Base-by-base conservation (phyloP, 2,329 filamentous ascomycete genomes). In the Ceratocystis cubensis region DNA sequence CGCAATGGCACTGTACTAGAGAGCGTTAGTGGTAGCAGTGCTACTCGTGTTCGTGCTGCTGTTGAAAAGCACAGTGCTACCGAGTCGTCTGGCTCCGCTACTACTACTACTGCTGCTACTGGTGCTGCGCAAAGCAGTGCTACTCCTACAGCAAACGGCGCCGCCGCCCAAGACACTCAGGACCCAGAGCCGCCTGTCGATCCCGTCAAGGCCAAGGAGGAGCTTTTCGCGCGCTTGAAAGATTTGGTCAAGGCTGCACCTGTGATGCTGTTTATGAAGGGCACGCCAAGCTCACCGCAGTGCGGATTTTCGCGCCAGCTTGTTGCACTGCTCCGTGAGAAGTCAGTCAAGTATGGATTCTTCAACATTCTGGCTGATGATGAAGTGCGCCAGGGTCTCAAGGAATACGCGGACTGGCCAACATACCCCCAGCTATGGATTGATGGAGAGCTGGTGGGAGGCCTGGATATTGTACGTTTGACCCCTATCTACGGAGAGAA, bases 341-440 rank as follows among this genome's bases (percentile, higher is more conserved):
- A 91, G 74, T 88, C 88, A 63, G 88, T 99, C 69, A 91, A 96
- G 75, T 99, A 97, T 75, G 94, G 94, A 22, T 99, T 99, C 81
- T 99, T 99, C 81, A 97, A 99, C 75, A 99, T 99, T 70, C 78
- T 99, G 72, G 94, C 94, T 70, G 94, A 99, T 75, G 93, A 99
- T 73, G 93, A 97, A 76, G 94, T 99, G 61, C 84, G 94, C 69
- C 93, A 97, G 78, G 94, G 94, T 0, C 78, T 99, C 73, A 99
- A 99, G 82, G 90, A 94, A 77, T 97, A 86, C 75, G 91, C 91
- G n/a, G 94, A 97, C 69, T 99, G 94, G 94, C 94, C 94, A 8
- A 99, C 94, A 0, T 99, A 91, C 77, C 94, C 94, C 22, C 94
- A 99, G 76, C 79, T 99, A 69, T 99, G 93, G 86, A 85, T 96